Evolutionary conservation across 345 rosid species (phyloP).

Genomic region (Noccaea bulbosa): DNA sequence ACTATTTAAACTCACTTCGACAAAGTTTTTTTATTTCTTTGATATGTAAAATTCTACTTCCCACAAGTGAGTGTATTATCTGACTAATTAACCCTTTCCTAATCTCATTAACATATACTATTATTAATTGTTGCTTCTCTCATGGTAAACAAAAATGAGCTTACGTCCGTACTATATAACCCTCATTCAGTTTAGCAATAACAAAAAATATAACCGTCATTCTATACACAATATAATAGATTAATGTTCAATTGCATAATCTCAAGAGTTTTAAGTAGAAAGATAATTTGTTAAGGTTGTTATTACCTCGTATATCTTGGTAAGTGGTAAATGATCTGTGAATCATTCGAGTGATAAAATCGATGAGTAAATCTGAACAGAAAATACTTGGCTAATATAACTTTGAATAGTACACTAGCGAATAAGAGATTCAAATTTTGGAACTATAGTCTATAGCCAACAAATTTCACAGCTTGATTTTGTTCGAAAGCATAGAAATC

Average conservation of each 20-base stretch:
- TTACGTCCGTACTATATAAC: constrained; percentile 1
- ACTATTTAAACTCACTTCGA: constrained; percentile 46
- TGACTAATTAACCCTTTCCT: constrained; percentile 44
- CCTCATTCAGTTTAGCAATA: neutral
- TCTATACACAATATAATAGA: neutral
- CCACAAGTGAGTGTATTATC: constrained; percentile 34
- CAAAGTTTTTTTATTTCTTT: constrained; percentile 37
- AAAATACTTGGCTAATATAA: neutral
- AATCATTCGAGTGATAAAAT: constrained; percentile 6
- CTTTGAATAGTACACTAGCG: no score
- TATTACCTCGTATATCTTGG: neutral
- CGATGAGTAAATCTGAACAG: constrained; percentile 12
- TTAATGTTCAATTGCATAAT: neutral
- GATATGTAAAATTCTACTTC: constrained; percentile 36
- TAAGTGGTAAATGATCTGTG: neutral
- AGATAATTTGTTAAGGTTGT: neutral
- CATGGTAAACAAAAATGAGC: neutral
- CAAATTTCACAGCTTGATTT: constrained; percentile 12
- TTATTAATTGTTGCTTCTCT: neutral
- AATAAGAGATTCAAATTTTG: neutral
- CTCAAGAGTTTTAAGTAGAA: neutral
- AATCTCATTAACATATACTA: constrained; percentile 30
- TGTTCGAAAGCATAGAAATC: constrained; percentile 13
- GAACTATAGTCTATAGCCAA: neutral
- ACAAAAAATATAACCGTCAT: neutral